Percentiles rank a stretch among this genome's conserved stretches.
Evolutionary conservation across 2,329 filamentous ascomycete species (phyloP).

Genomic region (Aspergillus ustus): DNA sequence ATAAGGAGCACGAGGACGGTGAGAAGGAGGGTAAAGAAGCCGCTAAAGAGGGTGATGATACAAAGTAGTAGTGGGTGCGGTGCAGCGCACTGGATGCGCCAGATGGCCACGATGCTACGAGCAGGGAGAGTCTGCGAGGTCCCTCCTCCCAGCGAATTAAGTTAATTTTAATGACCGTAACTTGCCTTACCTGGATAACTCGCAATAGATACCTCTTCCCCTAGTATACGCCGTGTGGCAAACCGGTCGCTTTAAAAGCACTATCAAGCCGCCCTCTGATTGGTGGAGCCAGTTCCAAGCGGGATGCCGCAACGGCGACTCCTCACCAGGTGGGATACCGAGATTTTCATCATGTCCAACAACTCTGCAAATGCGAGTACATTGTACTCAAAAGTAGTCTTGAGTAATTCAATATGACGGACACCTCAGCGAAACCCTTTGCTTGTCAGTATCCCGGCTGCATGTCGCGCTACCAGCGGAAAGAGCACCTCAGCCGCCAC

Average conservation of each 20-base stretch:
- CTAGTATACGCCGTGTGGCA: too few relatives aligned
- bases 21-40: neutral
- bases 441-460: constrained; percentile 16
- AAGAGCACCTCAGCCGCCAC: constrained; percentile 25
- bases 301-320: neutral
- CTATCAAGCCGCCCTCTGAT: neutral
- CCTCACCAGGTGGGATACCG: neutral
- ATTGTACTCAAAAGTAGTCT: neutral
- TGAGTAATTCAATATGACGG: neutral
- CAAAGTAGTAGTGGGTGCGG: neutral
- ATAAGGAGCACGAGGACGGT: too few relatives aligned
- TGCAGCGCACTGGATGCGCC: too few relatives aligned
- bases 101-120: too few relatives aligned
- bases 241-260: neutral
- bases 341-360: too few relatives aligned
- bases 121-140: too few relatives aligned
- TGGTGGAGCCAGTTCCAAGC: neutral
- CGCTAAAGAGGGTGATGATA: neutral
- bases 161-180: too few relatives aligned
- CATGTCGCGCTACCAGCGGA: constrained; percentile 22
- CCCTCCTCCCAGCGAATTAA: too few relatives aligned
- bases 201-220: too few relatives aligned
- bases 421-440: neutral
- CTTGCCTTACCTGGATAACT: too few relatives aligned
- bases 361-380: neutral